Evolutionary conservation across 352 stramenopile species (phyloP), one percentile per base, ranked within the genome.

Genomic region (Paralagenidium karlingii): DNA sequence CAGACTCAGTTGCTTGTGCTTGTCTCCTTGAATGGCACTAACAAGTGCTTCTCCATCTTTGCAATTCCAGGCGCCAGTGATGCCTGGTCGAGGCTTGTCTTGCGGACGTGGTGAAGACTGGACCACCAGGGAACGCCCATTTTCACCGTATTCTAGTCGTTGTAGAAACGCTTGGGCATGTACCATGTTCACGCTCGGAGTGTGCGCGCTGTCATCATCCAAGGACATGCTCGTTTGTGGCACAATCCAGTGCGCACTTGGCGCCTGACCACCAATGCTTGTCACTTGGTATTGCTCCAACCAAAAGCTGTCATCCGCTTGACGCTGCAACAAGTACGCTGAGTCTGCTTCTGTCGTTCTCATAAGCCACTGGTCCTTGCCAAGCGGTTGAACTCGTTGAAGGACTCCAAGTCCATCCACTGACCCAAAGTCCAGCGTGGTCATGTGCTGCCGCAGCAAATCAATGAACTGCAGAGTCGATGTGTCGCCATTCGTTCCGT

Each of bases 381-480:
- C 54, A 3, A 63, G 38, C 0, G 58, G 30, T 30, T 81, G 64
- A 0, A 83, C 2, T 56, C 54, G 6, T 53, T 15, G 1, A 59
- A 3, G 15, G 46, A 38, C 1, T 18, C 34, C 1, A 34, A 43
- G 6, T n/a, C 28, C 38, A 8, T 27, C 49, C 2, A 45, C 19
- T 27, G 39, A 49, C 8, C 38, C 41, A 30, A 82, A 28, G 12
- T 83, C 67, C n/a, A 82, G 39, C 0, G 69, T 75, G 28, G 56
- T 63, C 26, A 83, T 61, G 1, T 40, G 49, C 22, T 47, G 70
- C 2, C 30, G 31, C 21, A 30, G 38, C 24, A 80, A 44, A 28
- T 78, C 67, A 15, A 83, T 45, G 34, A 82, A 25, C 42, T 82
- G 69, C 24, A 83, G 48, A n/a, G 73, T 38, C 6, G 61, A 66